Evolutionary conservation across 257 asterid genomes (phyloP).

Genomic region (Oldenlandia corymbosa): DNA sequence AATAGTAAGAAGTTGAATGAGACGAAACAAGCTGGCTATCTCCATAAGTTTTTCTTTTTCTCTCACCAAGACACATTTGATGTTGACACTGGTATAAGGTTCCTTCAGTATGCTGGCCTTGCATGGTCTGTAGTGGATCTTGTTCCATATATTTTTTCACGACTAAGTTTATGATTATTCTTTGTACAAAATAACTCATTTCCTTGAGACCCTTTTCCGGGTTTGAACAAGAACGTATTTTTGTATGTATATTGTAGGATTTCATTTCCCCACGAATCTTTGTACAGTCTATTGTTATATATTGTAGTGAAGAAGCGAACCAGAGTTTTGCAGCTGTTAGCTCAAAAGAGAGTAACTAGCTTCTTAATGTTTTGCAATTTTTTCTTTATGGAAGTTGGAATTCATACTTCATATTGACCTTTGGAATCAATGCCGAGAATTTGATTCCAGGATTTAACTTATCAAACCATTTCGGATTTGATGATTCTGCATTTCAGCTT

Average conservation of each 20-base stretch:
- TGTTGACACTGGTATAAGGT: conserved; percentile 92
- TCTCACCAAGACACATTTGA: conserved; percentile 61
- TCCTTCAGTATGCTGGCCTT: conserved; percentile 88
- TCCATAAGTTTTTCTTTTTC: conserved; percentile 55
- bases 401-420: no score
- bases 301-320: neutral
- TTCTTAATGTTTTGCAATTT: neutral
- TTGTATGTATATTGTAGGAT: conserved; percentile 10
- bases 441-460: neutral
- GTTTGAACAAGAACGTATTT: conserved; percentile 5
- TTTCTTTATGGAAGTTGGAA: neutral
- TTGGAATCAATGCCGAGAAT: neutral
- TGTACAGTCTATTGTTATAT: conserved; percentile 3
- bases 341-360: neutral
- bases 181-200: conserved; percentile 12
- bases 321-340: conserved; percentile 1
- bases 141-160: conserved; percentile 72
- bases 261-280: neutral
- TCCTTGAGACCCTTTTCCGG: conserved; percentile 1
- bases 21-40: conserved; percentile 58
- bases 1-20: conserved; percentile 43
- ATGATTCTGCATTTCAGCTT: neutral
- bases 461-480: neutral
- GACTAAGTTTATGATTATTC: conserved; percentile 38
- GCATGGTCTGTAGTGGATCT: conserved; percentile 97